phyloP scores from a whole-genome alignment of 2,329 filamentous ascomycete genomes.

The Aplosporella prunicola region DNA sequence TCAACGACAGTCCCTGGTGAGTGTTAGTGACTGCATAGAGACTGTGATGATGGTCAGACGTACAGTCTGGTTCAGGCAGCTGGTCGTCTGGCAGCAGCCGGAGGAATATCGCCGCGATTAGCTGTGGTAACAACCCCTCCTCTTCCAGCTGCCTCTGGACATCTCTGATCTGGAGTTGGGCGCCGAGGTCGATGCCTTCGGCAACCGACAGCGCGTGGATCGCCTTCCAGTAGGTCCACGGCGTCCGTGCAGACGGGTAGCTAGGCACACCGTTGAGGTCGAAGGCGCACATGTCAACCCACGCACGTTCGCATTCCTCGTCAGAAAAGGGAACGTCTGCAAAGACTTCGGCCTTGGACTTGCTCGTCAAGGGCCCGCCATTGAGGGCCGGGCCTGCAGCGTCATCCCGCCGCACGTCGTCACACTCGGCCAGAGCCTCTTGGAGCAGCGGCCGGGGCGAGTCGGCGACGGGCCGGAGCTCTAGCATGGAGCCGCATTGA shows the following conservation, averaged over 20 bases:
- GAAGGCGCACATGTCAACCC: conserved; percentile 45
- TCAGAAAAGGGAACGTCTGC: conserved; percentile 44
- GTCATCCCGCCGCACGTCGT: conserved; percentile 14
- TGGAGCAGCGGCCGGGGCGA: conserved; percentile 29
- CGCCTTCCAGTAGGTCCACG: conserved; percentile 40
- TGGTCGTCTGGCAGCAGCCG: conserved; percentile 22
- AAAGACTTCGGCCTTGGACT: conserved; percentile 34
- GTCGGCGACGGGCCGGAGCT: conserved; percentile 27
- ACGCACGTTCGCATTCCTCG: conserved; percentile 41
- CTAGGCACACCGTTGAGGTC: conserved; percentile 34
- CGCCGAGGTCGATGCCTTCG: conserved; percentile 31
- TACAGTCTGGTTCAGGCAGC: conserved; percentile 16
- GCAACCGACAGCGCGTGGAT: conserved; percentile 33
- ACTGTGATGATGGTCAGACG: neutral
- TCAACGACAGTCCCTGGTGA: conserved; percentile 26
- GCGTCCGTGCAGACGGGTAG: conserved; percentile 39
- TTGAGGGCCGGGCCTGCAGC: conserved; percentile 20
- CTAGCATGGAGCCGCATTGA: conserved; percentile 35
- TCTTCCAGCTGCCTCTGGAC: conserved; percentile 26
- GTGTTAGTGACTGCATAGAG: neutral
- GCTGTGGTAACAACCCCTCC: conserved; percentile 24
- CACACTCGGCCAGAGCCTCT: conserved; percentile 22
- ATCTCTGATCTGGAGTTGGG: conserved; percentile 26
- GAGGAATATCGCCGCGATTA: conserved; percentile 30
- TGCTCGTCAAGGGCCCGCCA: conserved; percentile 15